Base-by-base conservation (phyloP, 2,329 filamentous ascomycete genomes). In the Zymoseptoria crescenta region DNA sequence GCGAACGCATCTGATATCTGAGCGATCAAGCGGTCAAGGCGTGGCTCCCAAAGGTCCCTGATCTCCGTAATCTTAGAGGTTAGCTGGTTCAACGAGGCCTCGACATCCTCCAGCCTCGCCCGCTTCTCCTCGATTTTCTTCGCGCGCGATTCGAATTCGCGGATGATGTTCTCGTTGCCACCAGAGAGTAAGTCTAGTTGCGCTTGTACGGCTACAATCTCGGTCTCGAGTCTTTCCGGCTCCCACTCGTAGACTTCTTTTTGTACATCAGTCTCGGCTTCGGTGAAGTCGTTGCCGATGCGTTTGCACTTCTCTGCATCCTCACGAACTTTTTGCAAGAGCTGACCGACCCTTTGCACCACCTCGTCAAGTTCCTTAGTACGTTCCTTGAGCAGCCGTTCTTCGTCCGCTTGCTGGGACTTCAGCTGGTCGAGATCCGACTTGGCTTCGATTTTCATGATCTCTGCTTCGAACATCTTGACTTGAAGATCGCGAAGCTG, bases 1-100 rank as follows among this genome's bases (percentile, higher is more conserved):
- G 88, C 85, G 74, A 99, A 99, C 0, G 92, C 92, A 54, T 90
- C 85, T 71, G 90, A 96, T 75, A 99, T 96, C 69, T 86, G 85
- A 20, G 78, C 77, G 49, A 96, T 82, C 2, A 99, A 81, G 21
- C 78, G 80, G 65, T 97, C 92, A 2, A 99, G 80, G 67, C 82
- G 77, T 0, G 91, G 91, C 74, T 97, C 94, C 89, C 91, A 99
- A 63, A 83, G 79, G 16, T 78, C 77, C 67, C 87, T 86, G 57
- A 96, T 75, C 45, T 84, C 80, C 0, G 77, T 74, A 62, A 96
- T 93, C 52, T 82, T 79, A 10, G 72, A 69, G 16, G 79, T 77
- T 16, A 87, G 74, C 2, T 79, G 74, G 2, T 79, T 79, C 8
- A 94, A 77, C 56, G 81, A 80, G 4, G 71, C 72, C 29, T 81